Conservation (phyloP, 2,329 filamentous ascomycete species). For the Acephala macrosclerotiorum region DNA sequence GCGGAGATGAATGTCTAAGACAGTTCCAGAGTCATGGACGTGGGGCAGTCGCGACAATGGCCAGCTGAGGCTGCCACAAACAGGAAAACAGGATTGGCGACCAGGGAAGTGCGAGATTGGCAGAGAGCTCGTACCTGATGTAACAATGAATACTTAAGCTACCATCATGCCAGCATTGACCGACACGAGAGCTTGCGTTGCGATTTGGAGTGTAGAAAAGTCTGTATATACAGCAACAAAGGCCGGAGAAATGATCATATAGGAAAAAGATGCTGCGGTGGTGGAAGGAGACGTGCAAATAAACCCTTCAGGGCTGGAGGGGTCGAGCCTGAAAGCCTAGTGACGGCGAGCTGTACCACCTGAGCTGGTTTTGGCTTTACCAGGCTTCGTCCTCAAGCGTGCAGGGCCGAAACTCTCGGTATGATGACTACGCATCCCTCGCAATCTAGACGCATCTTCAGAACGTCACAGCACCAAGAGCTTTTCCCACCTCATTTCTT, state of each 20-base stretch:
- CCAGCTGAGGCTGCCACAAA: neutral
- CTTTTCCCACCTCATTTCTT: neutral
- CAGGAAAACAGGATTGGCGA: neutral
- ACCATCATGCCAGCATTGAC: neutral
- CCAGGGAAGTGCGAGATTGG: conserved; percentile 7
- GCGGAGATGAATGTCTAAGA: neutral
- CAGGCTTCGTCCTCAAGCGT: neutral
- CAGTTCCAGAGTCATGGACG: neutral
- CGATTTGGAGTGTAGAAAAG: neutral
- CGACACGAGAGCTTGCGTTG: neutral
- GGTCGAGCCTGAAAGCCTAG: neutral
- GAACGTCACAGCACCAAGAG: neutral
- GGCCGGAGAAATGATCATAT: neutral
- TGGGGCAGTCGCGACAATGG: too few relatives aligned
- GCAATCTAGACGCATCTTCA: neutral
- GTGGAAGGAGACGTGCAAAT: neutral
- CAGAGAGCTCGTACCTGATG: conserved; percentile 10
- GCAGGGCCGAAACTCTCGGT: neutral
- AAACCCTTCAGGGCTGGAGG: neutral
- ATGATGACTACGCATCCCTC: neutral
- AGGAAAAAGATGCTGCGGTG: neutral
- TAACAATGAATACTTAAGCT: neutral
- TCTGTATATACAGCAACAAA: neutral
- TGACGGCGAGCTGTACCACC: neutral
- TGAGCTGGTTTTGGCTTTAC: neutral